A percentile compares a stretch with the other conserved stretches of the same genome.
These are phyloP conservation scores for Nepenthes mirabilis DNA, from an alignment of 148 eudicot species.

Conservation along the genomic window DNA sequence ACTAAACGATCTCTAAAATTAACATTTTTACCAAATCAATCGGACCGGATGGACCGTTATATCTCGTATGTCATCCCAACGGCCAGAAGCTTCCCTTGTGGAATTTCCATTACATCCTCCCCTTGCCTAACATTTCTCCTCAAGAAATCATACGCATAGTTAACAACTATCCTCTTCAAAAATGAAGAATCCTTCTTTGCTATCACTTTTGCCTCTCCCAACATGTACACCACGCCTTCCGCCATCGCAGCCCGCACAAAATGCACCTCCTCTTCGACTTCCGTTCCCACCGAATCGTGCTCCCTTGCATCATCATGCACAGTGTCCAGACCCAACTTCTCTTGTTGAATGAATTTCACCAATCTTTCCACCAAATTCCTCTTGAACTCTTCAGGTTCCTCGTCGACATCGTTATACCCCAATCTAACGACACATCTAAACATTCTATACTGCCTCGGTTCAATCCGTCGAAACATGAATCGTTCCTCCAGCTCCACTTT, in stretches of 20 bases:
- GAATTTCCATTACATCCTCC: not conserved
- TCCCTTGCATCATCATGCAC: not conserved
- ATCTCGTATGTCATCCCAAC: not conserved
- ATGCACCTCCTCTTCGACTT: conserved; percentile 18
- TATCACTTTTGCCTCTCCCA: conserved; percentile 36
- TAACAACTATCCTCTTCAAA: conserved; percentile 30
- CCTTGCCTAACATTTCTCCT: conserved; percentile 32
- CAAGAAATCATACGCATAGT: conserved; percentile 33
- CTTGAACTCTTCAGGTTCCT: conserved; percentile 30
- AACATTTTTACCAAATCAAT: no score
- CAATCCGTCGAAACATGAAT: conserved; percentile 32
- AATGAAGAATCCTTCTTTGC: conserved; percentile 27
- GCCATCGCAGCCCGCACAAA: conserved; percentile 26
- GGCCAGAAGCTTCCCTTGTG: not conserved
- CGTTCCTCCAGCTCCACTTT: conserved; percentile 30
- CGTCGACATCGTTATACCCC: conserved; percentile 36
- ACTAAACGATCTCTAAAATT: no score
- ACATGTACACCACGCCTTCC: conserved; percentile 30
- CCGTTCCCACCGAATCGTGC: not conserved
- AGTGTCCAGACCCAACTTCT: conserved; percentile 12
- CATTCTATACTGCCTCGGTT: conserved; percentile 22
- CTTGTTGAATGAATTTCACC: conserved; percentile 30
- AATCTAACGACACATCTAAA: conserved; percentile 43
- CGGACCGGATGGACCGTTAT: not conserved
- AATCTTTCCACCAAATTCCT: conserved; percentile 16